phyloP scores from a whole-genome alignment of 345 rosid genomes.

The Lenwebbia sp. region DNA sequence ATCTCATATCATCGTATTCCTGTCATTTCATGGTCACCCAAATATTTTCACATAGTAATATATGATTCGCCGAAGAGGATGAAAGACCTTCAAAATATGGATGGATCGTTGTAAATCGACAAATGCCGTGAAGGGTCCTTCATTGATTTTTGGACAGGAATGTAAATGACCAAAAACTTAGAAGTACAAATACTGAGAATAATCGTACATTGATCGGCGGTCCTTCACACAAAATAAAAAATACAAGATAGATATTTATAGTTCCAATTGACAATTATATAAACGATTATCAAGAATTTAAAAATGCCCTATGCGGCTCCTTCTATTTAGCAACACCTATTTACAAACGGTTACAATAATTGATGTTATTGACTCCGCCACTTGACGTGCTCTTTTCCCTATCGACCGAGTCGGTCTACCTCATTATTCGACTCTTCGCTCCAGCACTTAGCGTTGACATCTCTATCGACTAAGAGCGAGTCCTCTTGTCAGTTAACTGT shows the following conservation, averaged over 20 bases:
- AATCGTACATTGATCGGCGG: background rate
- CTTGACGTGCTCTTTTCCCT: rapidly evolving
- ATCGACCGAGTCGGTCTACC: background rate
- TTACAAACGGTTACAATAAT: background rate
- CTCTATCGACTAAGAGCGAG: background rate
- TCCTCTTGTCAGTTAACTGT: background rate
- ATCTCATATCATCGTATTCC: background rate
- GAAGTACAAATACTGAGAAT: background rate
- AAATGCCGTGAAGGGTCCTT: background rate
- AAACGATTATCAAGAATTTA: rapidly evolving
- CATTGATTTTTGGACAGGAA: background rate
- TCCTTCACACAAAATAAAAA: background rate
- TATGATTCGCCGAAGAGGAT: background rate
- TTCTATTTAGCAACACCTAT: background rate
- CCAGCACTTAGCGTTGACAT: background rate
- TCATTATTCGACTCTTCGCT: background rate
- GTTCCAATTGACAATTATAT: background rate
- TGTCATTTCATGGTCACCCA: background rate
- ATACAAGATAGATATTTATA: background rate
- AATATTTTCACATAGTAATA: rapidly evolving
- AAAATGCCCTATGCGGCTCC: background rate
- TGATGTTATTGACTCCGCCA: background rate
- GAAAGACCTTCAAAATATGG: background rate
- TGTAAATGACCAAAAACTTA: background rate
- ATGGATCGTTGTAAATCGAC: rapidly evolving